Base-by-base conservation (phyloP, 345 rosid species). In the Heritiera fomes region DNA sequence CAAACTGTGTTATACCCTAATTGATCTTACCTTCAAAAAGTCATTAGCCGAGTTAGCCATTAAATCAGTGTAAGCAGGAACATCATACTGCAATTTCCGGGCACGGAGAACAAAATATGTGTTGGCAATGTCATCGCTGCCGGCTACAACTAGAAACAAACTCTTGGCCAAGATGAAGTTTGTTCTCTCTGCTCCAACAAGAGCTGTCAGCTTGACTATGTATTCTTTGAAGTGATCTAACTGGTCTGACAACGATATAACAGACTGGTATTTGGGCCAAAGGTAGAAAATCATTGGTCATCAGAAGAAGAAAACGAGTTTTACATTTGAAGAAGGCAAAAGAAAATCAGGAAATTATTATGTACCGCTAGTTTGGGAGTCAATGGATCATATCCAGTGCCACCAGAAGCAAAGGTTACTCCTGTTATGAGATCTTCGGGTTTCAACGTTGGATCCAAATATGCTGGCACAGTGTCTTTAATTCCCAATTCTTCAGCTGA, bases 61-160 rank as follows among this genome's bases (percentile, higher is more conserved):
- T 30, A 87, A 70, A 46, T 79, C 81, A 0, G 89, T 79, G 61
- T 87, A 89, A 46, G 84, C 45, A 38, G 86, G 79, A 61, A 87
- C 10, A 64, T 85, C 83, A 20, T 84, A 87, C 11, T 81, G 81
- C 8, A 81, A 67, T 67, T 78, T 73, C 23, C 88, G 73, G 45
- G 75, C 43, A 9, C 84, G 79, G 0, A 83, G 52, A 8, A 50
- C n/a, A 52, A 87, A 87, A 50, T 86, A 90, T 3, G 87, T 87
- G 53, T 79, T 81, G 73, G 89, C 86, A 28, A 90, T 84, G 75
- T 90, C 94, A 30, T 90, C 83, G 78, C 89, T 89, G 18, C 94
- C 86, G 5, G 89, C 86, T 1, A 88, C 91, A 55, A 87, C 77
- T 4, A 78, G 5, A 32, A 45, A 83, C 5, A 90, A 0, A 58